Evolutionary conservation across 805 yeast species (phyloP).

Genomic region (Kuraishia molischiana): DNA sequence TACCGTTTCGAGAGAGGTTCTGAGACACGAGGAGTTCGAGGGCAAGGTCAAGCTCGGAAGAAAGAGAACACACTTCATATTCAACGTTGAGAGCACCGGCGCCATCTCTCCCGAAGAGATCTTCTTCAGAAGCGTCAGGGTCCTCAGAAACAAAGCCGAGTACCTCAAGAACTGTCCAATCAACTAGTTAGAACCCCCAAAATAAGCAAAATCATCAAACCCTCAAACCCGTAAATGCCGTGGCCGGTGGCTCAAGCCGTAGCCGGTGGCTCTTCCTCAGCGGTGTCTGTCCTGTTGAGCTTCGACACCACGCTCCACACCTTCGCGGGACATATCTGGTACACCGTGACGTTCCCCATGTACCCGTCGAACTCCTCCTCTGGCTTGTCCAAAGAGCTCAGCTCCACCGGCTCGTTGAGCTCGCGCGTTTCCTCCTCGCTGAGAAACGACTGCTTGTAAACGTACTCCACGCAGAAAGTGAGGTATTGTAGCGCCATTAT

Average conservation of each 20-base stretch:
- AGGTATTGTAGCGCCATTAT: constrained; percentile 19
- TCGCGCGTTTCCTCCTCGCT: constrained; percentile 15
- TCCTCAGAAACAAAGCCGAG: constrained; percentile 77
- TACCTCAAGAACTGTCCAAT: constrained; percentile 74
- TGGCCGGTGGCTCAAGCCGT: background rate
- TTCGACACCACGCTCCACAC: constrained; percentile 14
- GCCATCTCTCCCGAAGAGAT: constrained; percentile 97
- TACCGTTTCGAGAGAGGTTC: constrained; percentile 93
- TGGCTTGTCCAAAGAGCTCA: constrained; percentile 4
- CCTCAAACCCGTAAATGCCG: background rate
- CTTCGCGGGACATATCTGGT: constrained; percentile 22
- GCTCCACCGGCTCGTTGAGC: constrained; percentile 6
- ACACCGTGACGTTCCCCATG: constrained; percentile 28
- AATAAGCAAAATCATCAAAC: constrained; percentile 2
- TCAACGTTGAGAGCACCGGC: constrained; percentile 90
- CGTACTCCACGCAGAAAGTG: constrained; percentile 20
- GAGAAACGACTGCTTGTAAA: constrained; percentile 16
- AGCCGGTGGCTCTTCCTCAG: background rate
- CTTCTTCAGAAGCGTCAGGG: constrained; percentile 81
- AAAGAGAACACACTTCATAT: constrained; percentile 84
- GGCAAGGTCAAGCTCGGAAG: constrained; percentile 90
- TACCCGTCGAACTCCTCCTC: constrained; percentile 29
- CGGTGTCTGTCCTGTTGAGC: constrained; percentile 9
- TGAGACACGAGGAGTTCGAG: constrained; percentile 85
- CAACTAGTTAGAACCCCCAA: constrained; percentile 2